Evolutionary conservation across 1,284 basidiomycete species (phyloP).

Genomic region (Cryptococcus sp.): DNA sequence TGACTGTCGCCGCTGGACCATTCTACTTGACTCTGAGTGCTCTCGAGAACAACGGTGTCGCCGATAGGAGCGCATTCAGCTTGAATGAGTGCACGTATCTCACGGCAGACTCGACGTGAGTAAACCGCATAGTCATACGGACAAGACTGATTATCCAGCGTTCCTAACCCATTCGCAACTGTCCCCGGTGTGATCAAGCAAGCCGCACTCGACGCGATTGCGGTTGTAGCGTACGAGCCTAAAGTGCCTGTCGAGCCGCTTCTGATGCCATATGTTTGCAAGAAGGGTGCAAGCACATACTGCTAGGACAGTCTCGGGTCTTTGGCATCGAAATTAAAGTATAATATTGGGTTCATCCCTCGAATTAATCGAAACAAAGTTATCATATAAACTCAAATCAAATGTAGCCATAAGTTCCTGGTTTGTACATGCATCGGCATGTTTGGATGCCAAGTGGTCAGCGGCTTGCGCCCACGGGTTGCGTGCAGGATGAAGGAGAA

Average conservation of each 20-base stretch:
- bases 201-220: conserved; percentile 15
- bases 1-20: conserved; percentile 17
- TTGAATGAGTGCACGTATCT: conserved; percentile 12
- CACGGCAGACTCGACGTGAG: conserved; percentile 8
- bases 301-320: too few species aligned
- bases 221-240: conserved; percentile 8
- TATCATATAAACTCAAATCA: too few species aligned
- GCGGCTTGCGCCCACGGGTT: too few species aligned
- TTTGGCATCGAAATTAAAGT: too few species aligned
- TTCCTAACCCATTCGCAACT: conserved; percentile 12
- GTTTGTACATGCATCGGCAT: too few species aligned
- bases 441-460: too few species aligned
- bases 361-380: too few species aligned
- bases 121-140: background rate
- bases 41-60: conserved; percentile 8
- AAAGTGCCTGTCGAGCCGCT: conserved; percentile 8
- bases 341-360: too few species aligned
- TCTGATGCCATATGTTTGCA: conserved; percentile 10
- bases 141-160: background rate
- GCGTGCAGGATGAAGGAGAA: too few species aligned
- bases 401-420: too few species aligned
- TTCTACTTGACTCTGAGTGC: conserved; percentile 18
- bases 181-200: conserved; percentile 12
- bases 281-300: background rate
- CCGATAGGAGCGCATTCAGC: conserved; percentile 6